Evolutionary conservation across 2,329 filamentous ascomycete species (phyloP).

Genomic region (Verticillium tricorpus): DNA sequence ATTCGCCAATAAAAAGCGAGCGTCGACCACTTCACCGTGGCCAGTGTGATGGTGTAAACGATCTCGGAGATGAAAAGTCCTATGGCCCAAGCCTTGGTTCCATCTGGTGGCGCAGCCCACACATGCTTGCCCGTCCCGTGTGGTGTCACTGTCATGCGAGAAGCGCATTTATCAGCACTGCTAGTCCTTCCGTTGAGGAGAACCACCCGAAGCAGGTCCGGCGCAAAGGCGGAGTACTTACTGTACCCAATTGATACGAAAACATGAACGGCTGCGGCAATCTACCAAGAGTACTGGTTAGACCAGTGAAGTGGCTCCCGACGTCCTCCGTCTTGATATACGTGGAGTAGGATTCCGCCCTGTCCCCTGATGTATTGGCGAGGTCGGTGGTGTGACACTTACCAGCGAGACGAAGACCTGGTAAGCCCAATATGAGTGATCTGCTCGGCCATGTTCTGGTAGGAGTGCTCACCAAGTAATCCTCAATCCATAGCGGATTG

Average conservation of each 20-base stretch:
- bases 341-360: neutral
- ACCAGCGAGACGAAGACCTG: conserved; percentile 14
- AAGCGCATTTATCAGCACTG: neutral
- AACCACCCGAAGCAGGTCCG: neutral
- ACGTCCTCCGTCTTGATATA: neutral
- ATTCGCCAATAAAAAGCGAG: conserved; percentile 20
- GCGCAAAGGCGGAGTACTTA: conserved; percentile 5
- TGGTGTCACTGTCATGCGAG: conserved; percentile 9
- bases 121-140: conserved; percentile 17
- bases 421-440: neutral
- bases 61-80: conserved; percentile 18
- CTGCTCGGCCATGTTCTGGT: neutral
- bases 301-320: too few relatives aligned
- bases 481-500: conserved; percentile 17
- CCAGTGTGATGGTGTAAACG: conserved; percentile 14
- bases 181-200: neutral
- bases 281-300: neutral
- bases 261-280: conserved; percentile 10
- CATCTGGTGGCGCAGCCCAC: conserved; percentile 16
- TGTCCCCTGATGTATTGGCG: neutral
- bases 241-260: conserved; percentile 12
- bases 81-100: conserved; percentile 14
- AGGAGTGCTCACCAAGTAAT: conserved; percentile 15
- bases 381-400: neutral
- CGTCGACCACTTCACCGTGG: conserved; percentile 17